Evolutionary conservation across 495 filamentous ascomycete genomes (phyloP), one percentile per base, ranked within the genome.

Genomic region (Penicillium argentinense): DNA sequence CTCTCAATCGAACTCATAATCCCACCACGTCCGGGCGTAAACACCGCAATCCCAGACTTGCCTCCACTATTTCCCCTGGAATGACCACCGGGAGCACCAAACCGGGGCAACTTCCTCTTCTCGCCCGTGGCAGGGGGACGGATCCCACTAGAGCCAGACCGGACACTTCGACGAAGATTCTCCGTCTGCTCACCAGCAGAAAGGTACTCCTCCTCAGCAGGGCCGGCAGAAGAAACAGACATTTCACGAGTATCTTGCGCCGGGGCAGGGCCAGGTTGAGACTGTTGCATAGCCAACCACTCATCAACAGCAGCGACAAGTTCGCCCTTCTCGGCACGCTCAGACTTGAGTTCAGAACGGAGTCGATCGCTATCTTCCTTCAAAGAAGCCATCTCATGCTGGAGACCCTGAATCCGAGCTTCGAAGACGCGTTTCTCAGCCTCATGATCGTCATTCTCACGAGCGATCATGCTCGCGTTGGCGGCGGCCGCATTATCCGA

Each of bases 301-400:
- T 97, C 91, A 59, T 97, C 93, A 1, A 93, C 91, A 1, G 90
- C 84, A 36, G 82, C 80, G n/a, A 98, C 91, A 33, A 98, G 74
- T 55, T 96, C 91, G 26, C 90, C 90, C 67, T 96, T 98, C 69
- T 98, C 93, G 16, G 87, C 77, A 3, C 92, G 78, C 67, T 97
- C 95, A 23, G 78, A 73, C 60, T 93, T 83, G 13, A 79, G 58
- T 22, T 89, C 75, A 16, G 68, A 57, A 16, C 82, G 71, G 5
- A 95, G 70, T 9, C 79, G 75, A 6, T 77, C 76, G 43, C 88
- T 85, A 40, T 89, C 82, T 0, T 70, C 64, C 58, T 83, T 81
- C 24, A 93, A 66, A 18, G 77, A 78, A 13, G 67, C 67, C 49
- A 95, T 64, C 32, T 92, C 85, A 6, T 81, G 75, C 54, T 81